Evolutionary conservation across 2,329 filamentous ascomycete genomes (phyloP), one percentile per base, ranked within the genome.

Genomic region (Exophiala calicioides): DNA sequence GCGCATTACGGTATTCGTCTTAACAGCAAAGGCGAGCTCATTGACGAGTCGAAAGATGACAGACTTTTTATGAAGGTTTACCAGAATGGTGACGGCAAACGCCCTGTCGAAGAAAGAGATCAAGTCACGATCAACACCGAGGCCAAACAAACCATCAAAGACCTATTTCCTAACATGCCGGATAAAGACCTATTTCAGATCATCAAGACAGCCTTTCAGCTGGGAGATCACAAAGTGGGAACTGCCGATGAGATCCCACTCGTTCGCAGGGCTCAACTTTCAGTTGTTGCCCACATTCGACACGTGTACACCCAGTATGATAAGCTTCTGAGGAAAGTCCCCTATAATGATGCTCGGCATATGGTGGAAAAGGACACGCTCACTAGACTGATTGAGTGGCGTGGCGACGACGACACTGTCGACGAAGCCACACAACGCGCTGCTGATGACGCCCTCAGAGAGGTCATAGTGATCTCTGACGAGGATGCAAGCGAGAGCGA

Each of bases 221-320:
- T 79, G 71, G 79, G 78, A 21, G 74, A 75, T 54, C 67, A 72
- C 18, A 76, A 77, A 61, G 78, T 84, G 57, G 81, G 81, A 52
- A 80, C 75, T 45, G 78, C 75, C 24, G 65, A 67, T 35, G 71
- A 76, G 46, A 64, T 83, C 15, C 68, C 76, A 10, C 66, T 83
- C 23, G 69, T 77, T 44, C 75, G 78, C 44, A 73, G 79, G 58
- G 79, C 79, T 15, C 79, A 84, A 58, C 69, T 84, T 48, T 80
- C 81, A 29, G 78, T 80, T 20, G 75, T 79, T 32, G 80, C 81
- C 23, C 78, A 82, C 57, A 80, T 84, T 53, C 75, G 81, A 32
- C 81, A 84, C 59, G 63, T 69, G 10, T 81, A 83, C 58, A 84
- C 81, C 52, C 70, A 81, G 50, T 84, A 84, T 61, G 81, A 84